A percentile compares a stretch with the other conserved stretches of the same genome.
phyloP scores from a whole-genome alignment of 2,329 filamentous ascomycete species.

The Fonsecaea erecta region DNA sequence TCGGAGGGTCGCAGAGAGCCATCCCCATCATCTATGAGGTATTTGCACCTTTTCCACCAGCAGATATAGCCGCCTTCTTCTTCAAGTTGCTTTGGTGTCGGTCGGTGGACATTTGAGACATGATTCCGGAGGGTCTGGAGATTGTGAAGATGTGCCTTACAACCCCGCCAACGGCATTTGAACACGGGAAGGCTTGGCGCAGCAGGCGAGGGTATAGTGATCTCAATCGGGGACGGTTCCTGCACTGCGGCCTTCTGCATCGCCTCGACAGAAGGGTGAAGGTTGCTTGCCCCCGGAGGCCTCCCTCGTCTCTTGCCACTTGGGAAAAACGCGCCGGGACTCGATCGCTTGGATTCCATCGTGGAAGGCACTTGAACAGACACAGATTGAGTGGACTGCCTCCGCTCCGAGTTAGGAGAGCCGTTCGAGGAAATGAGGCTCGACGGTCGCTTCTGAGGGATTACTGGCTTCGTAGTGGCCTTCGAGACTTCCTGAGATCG shows the following conservation, averaged over 20 bases:
- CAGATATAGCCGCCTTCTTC: constrained; percentile 35
- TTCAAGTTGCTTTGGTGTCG: constrained; percentile 30
- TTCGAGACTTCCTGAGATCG: not conserved
- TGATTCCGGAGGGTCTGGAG: constrained; percentile 64
- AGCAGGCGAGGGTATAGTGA: constrained; percentile 17
- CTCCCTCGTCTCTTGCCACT: constrained; percentile 39
- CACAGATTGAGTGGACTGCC: constrained; percentile 14
- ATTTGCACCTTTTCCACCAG: constrained; percentile 43
- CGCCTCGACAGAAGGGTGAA: constrained; percentile 26
- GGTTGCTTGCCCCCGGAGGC: constrained; percentile 42
- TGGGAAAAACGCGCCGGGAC: not conserved
- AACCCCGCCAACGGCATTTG: constrained; percentile 63
- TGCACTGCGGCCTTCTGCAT: constrained; percentile 11
- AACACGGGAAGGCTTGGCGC: constrained; percentile 44
- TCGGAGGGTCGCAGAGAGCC: constrained; percentile 34
- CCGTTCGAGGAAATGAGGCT: constrained; percentile 7
- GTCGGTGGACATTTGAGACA: constrained; percentile 59
- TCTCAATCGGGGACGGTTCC: constrained; percentile 8
- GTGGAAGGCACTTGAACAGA: constrained; percentile 16
- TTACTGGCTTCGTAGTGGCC: constrained; percentile 1
- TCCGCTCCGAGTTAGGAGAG: not conserved
- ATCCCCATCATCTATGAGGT: constrained; percentile 37
- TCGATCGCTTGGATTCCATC: constrained; percentile 9
- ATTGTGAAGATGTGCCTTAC: constrained; percentile 65
- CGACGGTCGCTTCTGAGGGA: constrained; percentile 8